phyloP scores from a whole-genome alignment of 306 rosid genomes.

The Pueraria montana region DNA sequence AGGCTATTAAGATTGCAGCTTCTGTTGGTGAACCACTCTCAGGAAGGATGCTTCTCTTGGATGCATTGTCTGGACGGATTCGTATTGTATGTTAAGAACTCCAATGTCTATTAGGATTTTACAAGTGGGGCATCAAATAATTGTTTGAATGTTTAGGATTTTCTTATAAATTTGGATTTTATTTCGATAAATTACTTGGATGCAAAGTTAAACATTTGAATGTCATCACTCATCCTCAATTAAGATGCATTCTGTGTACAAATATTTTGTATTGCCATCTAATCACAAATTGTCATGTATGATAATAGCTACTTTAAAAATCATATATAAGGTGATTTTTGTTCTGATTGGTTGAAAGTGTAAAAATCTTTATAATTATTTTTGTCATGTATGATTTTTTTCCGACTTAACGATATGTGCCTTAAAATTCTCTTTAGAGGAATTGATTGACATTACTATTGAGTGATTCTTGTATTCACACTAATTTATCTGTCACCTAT shows the following conservation, averaged over 20 bases:
- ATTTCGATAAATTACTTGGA: background rate
- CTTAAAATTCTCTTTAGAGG: constrained; percentile 9
- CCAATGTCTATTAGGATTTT: constrained; percentile 14
- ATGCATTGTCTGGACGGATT: constrained; percentile 82
- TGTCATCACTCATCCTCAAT: too few species aligned
- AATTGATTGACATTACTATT: constrained; percentile 2
- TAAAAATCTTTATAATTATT: too few species aligned
- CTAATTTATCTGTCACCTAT: constrained; percentile 19
- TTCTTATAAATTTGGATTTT: background rate
- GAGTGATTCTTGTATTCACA: background rate
- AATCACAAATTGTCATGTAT: too few species aligned
- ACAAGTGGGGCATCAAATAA: background rate
- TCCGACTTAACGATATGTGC: too few species aligned
- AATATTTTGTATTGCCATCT: too few species aligned
- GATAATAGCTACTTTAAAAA: too few species aligned
- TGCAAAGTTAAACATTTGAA: too few species aligned
- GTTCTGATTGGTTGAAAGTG: too few species aligned
- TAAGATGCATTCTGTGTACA: too few species aligned
- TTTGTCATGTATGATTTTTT: too few species aligned
- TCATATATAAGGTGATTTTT: too few species aligned
- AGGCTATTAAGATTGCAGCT: constrained; percentile 92
- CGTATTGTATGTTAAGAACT: constrained; percentile 71
- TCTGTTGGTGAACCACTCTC: constrained; percentile 92
- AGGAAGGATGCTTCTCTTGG: constrained; percentile 92
- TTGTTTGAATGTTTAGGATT: background rate